Percentiles rank a stretch among this genome's conserved stretches.
Conservation (phyloP, 2,329 filamentous ascomycete species). For the Neophaeococcomyces aloes region DNA sequence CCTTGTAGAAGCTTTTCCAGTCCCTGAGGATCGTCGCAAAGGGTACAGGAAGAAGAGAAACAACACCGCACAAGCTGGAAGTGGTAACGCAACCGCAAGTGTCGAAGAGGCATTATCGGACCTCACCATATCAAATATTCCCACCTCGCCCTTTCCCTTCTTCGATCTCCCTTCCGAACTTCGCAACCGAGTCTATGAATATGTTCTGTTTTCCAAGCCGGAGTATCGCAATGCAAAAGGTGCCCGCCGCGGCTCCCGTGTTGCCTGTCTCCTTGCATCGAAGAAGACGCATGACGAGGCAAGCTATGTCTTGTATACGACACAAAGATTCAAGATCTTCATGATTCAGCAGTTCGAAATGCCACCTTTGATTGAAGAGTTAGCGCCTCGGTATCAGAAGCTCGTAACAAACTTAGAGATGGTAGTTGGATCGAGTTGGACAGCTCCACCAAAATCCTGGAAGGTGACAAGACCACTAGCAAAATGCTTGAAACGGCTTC, state of each 20-base stretch:
- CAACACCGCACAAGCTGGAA: slow-evolving; percentile 15
- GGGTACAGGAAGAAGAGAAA: slow-evolving; percentile 9
- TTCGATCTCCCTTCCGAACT: slow-evolving; percentile 45
- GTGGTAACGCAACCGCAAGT: neutral
- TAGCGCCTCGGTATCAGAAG: slow-evolving; percentile 42
- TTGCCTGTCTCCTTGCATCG: slow-evolving; percentile 28
- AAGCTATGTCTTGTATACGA: slow-evolving; percentile 41
- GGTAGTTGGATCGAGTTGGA: slow-evolving; percentile 50
- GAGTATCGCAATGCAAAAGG: slow-evolving; percentile 16
- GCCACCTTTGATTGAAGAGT: slow-evolving; percentile 36
- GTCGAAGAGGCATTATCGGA: slow-evolving; percentile 6
- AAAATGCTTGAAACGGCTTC: slow-evolving; percentile 16
- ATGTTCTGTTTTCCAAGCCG: slow-evolving; percentile 31
- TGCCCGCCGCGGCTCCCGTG: slow-evolving; percentile 14
- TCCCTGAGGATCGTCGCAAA: slow-evolving; percentile 18
- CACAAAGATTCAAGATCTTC: slow-evolving; percentile 45
- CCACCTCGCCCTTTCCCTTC: slow-evolving; percentile 36
- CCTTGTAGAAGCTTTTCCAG: slow-evolving; percentile 21
- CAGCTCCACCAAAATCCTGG: slow-evolving; percentile 45
- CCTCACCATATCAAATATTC: neutral
- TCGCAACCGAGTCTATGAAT: slow-evolving; percentile 40
- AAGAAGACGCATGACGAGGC: slow-evolving; percentile 42
- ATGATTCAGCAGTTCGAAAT: slow-evolving; percentile 40
- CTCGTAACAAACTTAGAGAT: slow-evolving; percentile 45
- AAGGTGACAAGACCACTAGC: slow-evolving; percentile 41